Conservation (phyloP, 2,329 filamentous ascomycete species). For the Lachnellula arida region DNA sequence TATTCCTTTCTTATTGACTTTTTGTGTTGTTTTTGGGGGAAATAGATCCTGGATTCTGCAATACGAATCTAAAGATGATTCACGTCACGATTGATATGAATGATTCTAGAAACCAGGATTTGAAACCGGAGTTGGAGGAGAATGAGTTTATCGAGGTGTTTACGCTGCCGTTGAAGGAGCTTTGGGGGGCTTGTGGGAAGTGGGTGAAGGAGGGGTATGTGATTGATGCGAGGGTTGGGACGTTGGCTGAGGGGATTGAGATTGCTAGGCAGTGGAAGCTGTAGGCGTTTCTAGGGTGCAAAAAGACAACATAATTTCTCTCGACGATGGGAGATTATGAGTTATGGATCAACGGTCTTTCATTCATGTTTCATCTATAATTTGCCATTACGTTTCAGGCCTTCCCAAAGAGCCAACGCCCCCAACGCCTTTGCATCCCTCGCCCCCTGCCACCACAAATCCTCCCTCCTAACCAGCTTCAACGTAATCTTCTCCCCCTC, state of each 20-base stretch:
- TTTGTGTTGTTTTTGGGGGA: neutral
- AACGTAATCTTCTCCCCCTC: conserved; percentile 59
- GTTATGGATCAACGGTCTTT: neutral
- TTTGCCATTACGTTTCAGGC: conserved; percentile 38
- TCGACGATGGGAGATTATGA: neutral
- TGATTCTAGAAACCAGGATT: conserved; percentile 40
- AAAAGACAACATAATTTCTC: no score
- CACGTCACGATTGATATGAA: conserved; percentile 45
- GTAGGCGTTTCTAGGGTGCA: conserved; percentile 4
- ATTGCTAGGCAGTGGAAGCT: conserved; percentile 35
- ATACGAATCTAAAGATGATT: conserved; percentile 57
- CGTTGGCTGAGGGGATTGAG: conserved; percentile 37
- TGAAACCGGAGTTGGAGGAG: conserved; percentile 44
- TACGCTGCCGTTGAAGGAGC: conserved; percentile 40
- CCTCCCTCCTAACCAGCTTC: conserved; percentile 51
- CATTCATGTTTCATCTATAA: conserved; percentile 1
- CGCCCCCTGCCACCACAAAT: conserved; percentile 54
- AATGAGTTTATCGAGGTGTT: conserved; percentile 51
- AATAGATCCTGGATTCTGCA: conserved; percentile 58
- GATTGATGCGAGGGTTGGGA: conserved; percentile 37
- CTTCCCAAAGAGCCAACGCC: conserved; percentile 56
- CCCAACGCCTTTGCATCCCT: conserved; percentile 56
- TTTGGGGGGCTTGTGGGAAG: conserved; percentile 42
- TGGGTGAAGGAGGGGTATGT: conserved; percentile 39
- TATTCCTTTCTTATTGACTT: neutral